Percentiles rank a stretch among this genome's conserved stretches.
phyloP scores from a whole-genome alignment of 176 grass and related monocot species.

The Oryza longistaminata region DNA sequence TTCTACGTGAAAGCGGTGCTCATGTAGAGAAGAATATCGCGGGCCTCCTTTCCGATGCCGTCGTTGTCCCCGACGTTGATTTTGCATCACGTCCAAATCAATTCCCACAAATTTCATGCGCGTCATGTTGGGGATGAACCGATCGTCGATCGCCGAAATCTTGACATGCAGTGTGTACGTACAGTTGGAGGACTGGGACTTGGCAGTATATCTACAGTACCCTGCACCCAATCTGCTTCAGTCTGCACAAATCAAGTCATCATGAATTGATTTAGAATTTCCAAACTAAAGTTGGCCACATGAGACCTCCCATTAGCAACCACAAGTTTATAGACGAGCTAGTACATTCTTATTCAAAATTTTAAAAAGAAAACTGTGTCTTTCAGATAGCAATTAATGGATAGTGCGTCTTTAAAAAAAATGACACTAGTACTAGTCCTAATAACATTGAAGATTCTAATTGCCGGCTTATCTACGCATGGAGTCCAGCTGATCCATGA shows the following conservation, averaged over 20 bases:
- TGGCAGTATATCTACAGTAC: background rate
- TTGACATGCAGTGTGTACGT: background rate
- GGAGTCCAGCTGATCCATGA: conserved; percentile 1
- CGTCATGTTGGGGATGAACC: background rate
- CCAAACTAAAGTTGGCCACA: background rate
- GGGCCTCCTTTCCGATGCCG: background rate
- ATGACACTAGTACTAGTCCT: background rate
- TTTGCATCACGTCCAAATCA: conserved; percentile 21
- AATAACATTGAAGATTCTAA: background rate
- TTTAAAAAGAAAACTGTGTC: background rate
- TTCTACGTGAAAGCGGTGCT: conserved; percentile 38
- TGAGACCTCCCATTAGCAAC: background rate
- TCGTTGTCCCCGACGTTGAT: background rate
- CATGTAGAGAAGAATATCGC: background rate
- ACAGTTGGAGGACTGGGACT: background rate
- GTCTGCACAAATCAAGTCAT: background rate
- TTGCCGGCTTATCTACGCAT: background rate
- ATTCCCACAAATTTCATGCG: background rate
- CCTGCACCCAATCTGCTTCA: background rate
- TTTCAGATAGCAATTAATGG: background rate
- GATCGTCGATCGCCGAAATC: background rate
- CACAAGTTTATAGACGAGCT: background rate
- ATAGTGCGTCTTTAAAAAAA: background rate
- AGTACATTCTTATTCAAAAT: background rate
- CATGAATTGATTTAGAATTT: background rate